These are phyloP conservation scores for Mallotus repandus DNA, from an alignment of 441 rosid species.

Conservation along the genomic window DNA sequence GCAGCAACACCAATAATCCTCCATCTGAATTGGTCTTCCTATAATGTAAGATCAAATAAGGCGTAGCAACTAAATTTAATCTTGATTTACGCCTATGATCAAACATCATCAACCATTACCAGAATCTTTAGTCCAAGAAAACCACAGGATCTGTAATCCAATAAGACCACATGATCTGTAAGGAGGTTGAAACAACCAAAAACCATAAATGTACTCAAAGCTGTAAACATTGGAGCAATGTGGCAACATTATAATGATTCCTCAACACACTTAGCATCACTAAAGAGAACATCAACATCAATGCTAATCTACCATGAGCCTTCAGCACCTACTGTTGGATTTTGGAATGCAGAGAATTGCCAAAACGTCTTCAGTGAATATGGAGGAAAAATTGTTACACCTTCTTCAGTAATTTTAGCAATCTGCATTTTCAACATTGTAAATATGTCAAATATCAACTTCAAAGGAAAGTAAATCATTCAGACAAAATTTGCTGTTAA, in stretches of 20 bases:
- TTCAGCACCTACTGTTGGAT: constrained; percentile 86
- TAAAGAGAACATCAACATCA: not conserved
- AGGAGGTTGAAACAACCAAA: not conserved
- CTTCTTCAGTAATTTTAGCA: constrained; percentile 91
- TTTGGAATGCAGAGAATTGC: constrained; percentile 77
- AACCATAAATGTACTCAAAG: not conserved
- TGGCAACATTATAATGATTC: not conserved
- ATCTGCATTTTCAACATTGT: constrained; percentile 49
- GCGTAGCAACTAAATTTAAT: too few relatives aligned
- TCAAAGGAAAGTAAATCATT: not conserved
- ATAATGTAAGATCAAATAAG: not conserved
- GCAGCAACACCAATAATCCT: not conserved
- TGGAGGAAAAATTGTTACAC: constrained; percentile 73
- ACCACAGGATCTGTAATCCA: not conserved
- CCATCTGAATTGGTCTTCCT: not conserved
- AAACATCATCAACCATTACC: too few relatives aligned
- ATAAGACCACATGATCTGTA: too few relatives aligned
- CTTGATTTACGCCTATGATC: too few relatives aligned
- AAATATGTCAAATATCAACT: not conserved
- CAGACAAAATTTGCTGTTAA: not conserved
- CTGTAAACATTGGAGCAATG: not conserved
- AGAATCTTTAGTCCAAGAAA: too few relatives aligned
- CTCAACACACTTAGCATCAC: not conserved
- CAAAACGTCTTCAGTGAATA: constrained; percentile 86
- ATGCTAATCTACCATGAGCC: constrained; percentile 69